Conservation (phyloP, 225 moss, liverwort and hornwort genomes). For the Straminergon stramineum region DNA sequence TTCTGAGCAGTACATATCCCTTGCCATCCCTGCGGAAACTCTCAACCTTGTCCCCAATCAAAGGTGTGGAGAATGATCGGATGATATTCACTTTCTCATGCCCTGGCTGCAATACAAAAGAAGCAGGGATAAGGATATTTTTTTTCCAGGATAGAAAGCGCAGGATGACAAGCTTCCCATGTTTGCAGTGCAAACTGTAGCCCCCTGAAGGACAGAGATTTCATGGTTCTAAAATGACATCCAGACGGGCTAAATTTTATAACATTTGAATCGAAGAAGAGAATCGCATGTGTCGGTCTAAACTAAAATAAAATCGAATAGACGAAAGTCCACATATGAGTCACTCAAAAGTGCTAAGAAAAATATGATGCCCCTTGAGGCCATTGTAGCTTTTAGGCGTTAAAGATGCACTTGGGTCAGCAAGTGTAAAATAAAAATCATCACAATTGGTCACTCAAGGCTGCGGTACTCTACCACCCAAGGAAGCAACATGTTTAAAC, state of each 20-base stretch:
- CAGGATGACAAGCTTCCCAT: neutral
- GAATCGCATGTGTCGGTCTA: neutral
- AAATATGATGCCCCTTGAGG: neutral
- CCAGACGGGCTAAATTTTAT: neutral
- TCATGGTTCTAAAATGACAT: neutral
- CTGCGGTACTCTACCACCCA: neutral
- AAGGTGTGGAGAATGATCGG: constrained; percentile 35
- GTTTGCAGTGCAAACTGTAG: neutral
- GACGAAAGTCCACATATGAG: neutral
- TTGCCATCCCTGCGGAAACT: constrained; percentile 36
- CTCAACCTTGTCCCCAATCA: constrained; percentile 23
- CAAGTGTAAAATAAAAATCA: neutral
- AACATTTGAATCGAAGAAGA: neutral
- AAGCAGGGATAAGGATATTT: neutral
- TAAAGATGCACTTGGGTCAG: neutral
- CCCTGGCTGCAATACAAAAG: constrained; percentile 19
- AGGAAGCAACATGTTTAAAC: neutral
- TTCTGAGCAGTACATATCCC: constrained; percentile 36
- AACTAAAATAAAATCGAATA: neutral
- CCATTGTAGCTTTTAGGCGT: neutral
- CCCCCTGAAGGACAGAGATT: neutral
- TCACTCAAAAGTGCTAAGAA: neutral
- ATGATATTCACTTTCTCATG: constrained; percentile 23
- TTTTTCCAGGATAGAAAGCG: neutral
- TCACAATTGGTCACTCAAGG: neutral